Conservation (phyloP, 2,329 filamentous ascomycete species). For the Fusarium verrucosum region DNA sequence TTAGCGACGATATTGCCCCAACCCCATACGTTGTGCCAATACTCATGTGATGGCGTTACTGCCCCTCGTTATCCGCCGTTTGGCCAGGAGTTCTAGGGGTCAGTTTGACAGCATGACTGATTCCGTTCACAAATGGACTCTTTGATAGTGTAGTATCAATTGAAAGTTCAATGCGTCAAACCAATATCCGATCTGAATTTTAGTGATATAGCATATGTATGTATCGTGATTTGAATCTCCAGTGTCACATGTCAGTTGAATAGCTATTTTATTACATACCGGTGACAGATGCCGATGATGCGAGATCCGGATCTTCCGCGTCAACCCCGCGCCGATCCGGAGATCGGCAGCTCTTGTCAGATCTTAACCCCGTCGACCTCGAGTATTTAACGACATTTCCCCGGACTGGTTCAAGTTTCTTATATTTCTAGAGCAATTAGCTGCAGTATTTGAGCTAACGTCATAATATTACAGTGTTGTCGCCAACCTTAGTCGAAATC, state of each 20-base stretch:
- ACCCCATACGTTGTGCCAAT: background rate
- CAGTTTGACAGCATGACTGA: background rate
- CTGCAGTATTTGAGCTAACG: too few species aligned
- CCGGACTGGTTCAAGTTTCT: too few species aligned
- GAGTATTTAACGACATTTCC: too few species aligned
- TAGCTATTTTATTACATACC: background rate
- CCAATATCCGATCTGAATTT: background rate
- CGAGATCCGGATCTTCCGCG: background rate
- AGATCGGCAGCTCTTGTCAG: background rate
- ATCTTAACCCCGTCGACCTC: background rate
- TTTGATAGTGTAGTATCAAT: background rate
- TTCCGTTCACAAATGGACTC: background rate
- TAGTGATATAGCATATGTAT: background rate
- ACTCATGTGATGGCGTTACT: background rate
- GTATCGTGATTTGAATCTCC: background rate
- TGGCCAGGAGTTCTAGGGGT: background rate
- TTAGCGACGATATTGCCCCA: rapidly evolving
- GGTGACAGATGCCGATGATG: background rate
- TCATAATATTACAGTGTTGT: too few species aligned
- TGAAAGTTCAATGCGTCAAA: background rate
- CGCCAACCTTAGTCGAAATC: background rate
- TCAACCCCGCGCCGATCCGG: background rate
- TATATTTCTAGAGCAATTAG: too few species aligned
- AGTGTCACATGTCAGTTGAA: background rate
- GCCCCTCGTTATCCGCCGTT: rapidly evolving